Evolutionary conservation across 305 asterid species (phyloP), one percentile per base, ranked within the genome.

Genomic region (Lippia alba): DNA sequence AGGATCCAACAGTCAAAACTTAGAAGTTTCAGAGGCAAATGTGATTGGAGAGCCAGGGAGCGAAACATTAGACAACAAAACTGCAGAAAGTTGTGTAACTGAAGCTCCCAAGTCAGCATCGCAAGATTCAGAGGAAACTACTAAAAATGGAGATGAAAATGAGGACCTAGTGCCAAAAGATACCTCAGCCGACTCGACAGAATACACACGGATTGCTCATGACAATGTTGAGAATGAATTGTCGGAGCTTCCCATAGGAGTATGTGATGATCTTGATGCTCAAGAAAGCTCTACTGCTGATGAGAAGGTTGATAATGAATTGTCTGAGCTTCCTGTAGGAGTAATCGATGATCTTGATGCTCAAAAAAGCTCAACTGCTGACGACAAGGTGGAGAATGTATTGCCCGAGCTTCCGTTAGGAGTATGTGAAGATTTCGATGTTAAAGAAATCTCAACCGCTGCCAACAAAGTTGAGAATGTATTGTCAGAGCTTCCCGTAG

Each of bases 181-280:
- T 19, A 18, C 60, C 41, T 56, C 70, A 2, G 39, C 24, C 10
- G 32, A 33, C 20, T 32, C 12, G 0, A n/a, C 64, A 57, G 64
- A 33, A 53, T 39, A 15, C 15, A 45, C 51, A 24, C 36, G 57
- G 15, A 39, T 19, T 2, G 74, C 55, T 55, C 41, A 34, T 3
- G 66, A 34, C 12, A 8, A 4, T 6, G 45, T 48, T 30, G 49
- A 33, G 36, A 18, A 24, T 64, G 83, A 74, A 51, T 11, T 39
- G 54, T 49, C 69, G 11, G 69, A 77, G 72, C 74, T 65, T 40
- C 80, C 69, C 0, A 46, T 16, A 46, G 82, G 67, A 51, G 74
- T 70, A 18, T 14, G 20, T 57, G 79, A 64, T 69, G 75, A 79
- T 51, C 10, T 53, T 6, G 48, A 39, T n/a, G 55, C 49, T 20